Evolutionary conservation across 2,329 filamentous ascomycete species (phyloP), one percentile per base, ranked within the genome.

Genomic region (Pyricularia sp.): DNA sequence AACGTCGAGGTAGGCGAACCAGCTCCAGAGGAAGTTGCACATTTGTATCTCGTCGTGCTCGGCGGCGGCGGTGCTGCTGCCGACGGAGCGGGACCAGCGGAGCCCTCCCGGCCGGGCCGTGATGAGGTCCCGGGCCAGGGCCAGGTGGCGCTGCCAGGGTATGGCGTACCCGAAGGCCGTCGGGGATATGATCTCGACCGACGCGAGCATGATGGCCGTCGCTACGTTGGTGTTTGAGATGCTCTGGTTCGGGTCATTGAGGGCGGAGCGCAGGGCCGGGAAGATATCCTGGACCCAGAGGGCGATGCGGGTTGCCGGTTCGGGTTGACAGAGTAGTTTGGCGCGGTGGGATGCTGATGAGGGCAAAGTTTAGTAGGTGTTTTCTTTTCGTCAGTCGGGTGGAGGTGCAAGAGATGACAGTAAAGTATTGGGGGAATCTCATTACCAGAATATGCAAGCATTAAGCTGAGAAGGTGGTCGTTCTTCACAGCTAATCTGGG

Each of bases 1-100:
- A 1, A 94, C 86, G 71, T 94, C 90, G 24, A 96, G 81, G 74
- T 94, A 94, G 1, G 88, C 88, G 68, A 94, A 88, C 91, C 91
- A 96, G 66, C 89, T 85, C 69, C 85, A 87, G 10, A 94, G 81
- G 71, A 96, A 94, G 64, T 88, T 88, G 64, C 87, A 82, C 65
- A 90, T 80, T 71, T 84, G 79, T 70, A 87, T 81, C 70, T 82
- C 71, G 66, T 80, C 59, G 31, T 28, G 88, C 78, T 71, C 82
- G 77, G 70, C 86, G 69, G 77, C 81, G 70, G 40, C 40, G 6
- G 35, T 40, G 22, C 33, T 40, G 35, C 33, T 28, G 62, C 75
- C 82, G 63, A 61, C 28, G 7, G 44, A 33, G 44, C 49, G 44
- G 28, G 26, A 31, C 62, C 62, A 64, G 33, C 72, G 74, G 12